Evolutionary conservation across 345 rosid species (phyloP).

Genomic region (Trapa incisa): DNA sequence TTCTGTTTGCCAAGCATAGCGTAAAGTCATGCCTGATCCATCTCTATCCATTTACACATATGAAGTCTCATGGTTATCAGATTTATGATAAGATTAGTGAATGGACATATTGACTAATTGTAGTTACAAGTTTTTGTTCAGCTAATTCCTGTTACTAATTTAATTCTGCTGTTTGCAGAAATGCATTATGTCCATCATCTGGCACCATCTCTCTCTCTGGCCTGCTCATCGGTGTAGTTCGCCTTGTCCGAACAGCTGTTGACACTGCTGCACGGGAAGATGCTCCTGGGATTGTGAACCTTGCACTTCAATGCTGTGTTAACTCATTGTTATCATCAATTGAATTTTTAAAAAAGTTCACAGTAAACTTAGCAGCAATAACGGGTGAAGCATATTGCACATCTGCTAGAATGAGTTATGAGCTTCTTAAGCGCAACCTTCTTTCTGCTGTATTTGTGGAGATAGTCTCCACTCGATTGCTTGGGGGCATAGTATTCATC

Average conservation of each 20-base stretch:
- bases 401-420: constrained; percentile 84
- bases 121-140: background rate
- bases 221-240: constrained; percentile 53
- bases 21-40: no score
- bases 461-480: constrained; percentile 65
- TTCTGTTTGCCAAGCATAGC: no score
- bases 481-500: constrained; percentile 61
- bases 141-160: background rate
- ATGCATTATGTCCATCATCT: constrained; percentile 77
- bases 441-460: constrained; percentile 86
- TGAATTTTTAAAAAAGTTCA: constrained; percentile 87
- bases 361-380: constrained; percentile 81
- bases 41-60: background rate
- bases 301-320: constrained; percentile 56
- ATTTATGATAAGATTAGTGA: background rate
- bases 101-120: background rate
- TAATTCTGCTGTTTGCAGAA: constrained; percentile 35
- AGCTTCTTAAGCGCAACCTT: constrained; percentile 75
- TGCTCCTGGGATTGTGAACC: constrained; percentile 52
- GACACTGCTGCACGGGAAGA: constrained; percentile 71
- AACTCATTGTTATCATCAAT: constrained; percentile 42
- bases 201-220: constrained; percentile 92
- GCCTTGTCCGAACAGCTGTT: constrained; percentile 67
- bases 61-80: background rate
- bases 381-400: constrained; percentile 85